Base-by-base conservation (phyloP, 495 filamentous ascomycete genomes). In the Penicillium desertorum region DNA sequence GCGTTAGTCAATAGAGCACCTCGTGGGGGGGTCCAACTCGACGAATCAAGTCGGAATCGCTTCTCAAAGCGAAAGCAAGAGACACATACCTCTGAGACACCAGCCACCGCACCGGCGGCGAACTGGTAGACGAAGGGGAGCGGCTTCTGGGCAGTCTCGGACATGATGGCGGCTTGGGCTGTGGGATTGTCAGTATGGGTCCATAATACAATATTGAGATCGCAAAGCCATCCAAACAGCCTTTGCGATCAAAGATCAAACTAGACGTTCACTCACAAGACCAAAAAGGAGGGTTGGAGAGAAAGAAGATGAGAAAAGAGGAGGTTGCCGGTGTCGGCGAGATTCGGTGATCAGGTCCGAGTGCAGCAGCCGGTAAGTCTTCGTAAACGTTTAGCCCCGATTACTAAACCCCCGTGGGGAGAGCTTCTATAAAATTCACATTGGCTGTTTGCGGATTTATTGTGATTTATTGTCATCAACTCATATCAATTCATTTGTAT, bases 111-210 rank as follows among this genome's bases (percentile, higher is more conserved):
- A 83, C 89, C 89, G 56, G 90, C 90, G 59, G 84, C 83, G 75
- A 94, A 92, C 76, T 92, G 89, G 81, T 92, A 94, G 45, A 84
- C 72, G 74, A 94, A 94, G 47, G 89, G 88, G 56, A 94, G 81
- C 37, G 90, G 88, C 71, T 90, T 83, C 52, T 72, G 71, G 44
- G 57, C 56, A 58, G 60, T 61, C 43, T 86, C 83, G 45, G 76
- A 79, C 87, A 89, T 89, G 53, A 62, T 84, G 69, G 64, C 48
- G 56, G 56, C 50, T 51, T 55, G 57, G 54, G 46, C 57, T 64
- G 55, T 9, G 46, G 44, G 10, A 54, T 23, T 23, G 45, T 55
- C 19, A 59, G 25, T 45, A 45, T 50, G 22, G 42, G 46, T 16
- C 3, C 23, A 19, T 8, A n/a, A 37, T 54, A 37, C 22, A 30